phyloP scores from a whole-genome alignment of 768 basidiomycete genomes.

The Kondoa malvinella region DNA sequence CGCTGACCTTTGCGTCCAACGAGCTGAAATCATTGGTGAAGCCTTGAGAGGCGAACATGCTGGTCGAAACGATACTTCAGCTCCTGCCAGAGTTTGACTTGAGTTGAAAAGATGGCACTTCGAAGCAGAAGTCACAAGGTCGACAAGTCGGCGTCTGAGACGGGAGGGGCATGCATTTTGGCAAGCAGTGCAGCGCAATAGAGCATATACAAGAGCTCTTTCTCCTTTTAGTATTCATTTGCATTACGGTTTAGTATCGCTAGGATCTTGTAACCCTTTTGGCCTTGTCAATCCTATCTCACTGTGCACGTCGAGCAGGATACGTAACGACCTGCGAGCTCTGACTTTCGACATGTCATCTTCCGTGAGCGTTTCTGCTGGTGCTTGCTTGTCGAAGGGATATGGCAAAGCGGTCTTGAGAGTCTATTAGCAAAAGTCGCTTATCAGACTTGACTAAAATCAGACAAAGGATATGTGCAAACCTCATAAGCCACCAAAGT shows the following conservation, averaged over 20 bases:
- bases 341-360: conserved; percentile 68
- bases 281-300: background rate
- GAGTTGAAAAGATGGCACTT: no score
- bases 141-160: no score
- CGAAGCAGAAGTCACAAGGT: no score
- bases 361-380: conserved; percentile 26
- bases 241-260: no score
- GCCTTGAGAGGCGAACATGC: background rate
- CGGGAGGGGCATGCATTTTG: no score
- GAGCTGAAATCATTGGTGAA: background rate
- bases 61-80: background rate
- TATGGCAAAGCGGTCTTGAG: conserved; percentile 40
- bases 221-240: no score
- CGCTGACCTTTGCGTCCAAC: conserved; percentile 1
- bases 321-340: conserved; percentile 68
- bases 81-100: no score
- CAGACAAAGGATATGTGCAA: background rate
- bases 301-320: conserved; percentile 22
- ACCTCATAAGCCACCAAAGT: conserved; percentile 51
- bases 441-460: background rate
- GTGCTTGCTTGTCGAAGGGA: conserved; percentile 11
- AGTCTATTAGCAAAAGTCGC: conserved; percentile 40
- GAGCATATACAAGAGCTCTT: no score
- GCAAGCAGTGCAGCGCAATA: no score
- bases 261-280: background rate